Evolutionary conservation across 768 basidiomycete species (phyloP).

Genomic region (Kockovaella imperatae): DNA sequence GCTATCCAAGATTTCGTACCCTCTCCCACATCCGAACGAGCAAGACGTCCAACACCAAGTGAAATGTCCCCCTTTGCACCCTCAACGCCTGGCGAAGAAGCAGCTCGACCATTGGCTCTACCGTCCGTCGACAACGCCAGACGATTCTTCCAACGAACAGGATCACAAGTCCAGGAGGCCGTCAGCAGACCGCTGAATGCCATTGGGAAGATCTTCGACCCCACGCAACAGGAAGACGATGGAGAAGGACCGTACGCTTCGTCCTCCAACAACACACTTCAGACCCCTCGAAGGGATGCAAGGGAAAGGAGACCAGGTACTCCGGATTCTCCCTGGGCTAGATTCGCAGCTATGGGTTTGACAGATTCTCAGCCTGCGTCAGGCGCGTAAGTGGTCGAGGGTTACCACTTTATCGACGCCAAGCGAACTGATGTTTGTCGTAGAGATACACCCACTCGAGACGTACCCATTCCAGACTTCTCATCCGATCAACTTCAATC

Average conservation of each 20-base stretch:
- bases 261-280: slow-evolving; percentile 5
- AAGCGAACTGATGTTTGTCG: not conserved
- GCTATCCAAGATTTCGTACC: slow-evolving; percentile 57
- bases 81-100: slow-evolving; percentile 62
- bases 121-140: slow-evolving; percentile 61
- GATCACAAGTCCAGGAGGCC: slow-evolving; percentile 54
- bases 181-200: slow-evolving; percentile 86
- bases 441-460: slow-evolving; percentile 12
- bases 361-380: slow-evolving; percentile 6
- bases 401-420: not conserved
- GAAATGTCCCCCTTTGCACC: slow-evolving; percentile 36
- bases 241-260: not conserved
- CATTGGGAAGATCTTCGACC: slow-evolving; percentile 77
- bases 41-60: slow-evolving; percentile 36
- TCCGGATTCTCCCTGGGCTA: slow-evolving; percentile 18
- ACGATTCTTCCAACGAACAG: slow-evolving; percentile 77
- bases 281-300: not conserved
- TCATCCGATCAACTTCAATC: slow-evolving; percentile 49
- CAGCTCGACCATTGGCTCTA: slow-evolving; percentile 67
- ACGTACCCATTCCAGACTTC: slow-evolving; percentile 16
- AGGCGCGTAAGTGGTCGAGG: slow-evolving; percentile 9
- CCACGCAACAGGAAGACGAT: slow-evolving; percentile 69
- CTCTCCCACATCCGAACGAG: slow-evolving; percentile 71
- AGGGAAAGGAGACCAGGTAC: slow-evolving; percentile 8
- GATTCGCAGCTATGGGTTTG: slow-evolving; percentile 12